These are phyloP conservation scores for Gossypium bickii DNA, from an alignment of 345 rosid genomes.

Conservation along the genomic window DNA sequence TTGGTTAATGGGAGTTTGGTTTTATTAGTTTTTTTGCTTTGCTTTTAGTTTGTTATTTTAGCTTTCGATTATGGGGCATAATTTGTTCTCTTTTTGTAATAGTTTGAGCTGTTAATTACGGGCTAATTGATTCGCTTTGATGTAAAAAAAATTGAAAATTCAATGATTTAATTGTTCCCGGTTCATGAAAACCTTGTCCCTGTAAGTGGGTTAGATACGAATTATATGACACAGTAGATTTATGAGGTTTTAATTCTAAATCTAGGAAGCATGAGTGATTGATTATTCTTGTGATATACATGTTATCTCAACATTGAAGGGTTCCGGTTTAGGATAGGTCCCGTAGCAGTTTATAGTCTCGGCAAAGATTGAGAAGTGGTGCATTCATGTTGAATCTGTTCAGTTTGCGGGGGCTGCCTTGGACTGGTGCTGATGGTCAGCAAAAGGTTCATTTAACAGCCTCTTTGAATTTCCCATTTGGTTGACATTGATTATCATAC, in stretches of 20 bases:
- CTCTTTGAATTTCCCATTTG: conserved; percentile 9
- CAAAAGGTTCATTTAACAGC: conserved; percentile 54
- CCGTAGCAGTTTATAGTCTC: conserved; percentile 32
- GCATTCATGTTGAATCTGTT: conserved; percentile 71
- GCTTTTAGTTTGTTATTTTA: neutral
- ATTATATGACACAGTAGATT: neutral
- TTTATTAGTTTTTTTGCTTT: neutral
- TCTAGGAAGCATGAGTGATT: neutral
- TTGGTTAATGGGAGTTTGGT: neutral
- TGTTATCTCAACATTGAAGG: conserved; percentile 13
- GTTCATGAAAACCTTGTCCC: neutral
- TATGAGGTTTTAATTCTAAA: neutral
- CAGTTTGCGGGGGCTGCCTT: conserved; percentile 61
- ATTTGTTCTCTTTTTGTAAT: neutral
- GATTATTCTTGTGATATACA: neutral
- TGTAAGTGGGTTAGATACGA: neutral
- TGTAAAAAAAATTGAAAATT: neutral
- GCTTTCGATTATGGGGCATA: neutral
- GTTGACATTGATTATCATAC: neutral
- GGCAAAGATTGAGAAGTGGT: conserved; percentile 48
- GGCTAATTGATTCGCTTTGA: conserved; percentile 14
- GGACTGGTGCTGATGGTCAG: conserved; percentile 55
- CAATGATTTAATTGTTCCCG: neutral
- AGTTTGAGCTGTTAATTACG: conserved; percentile 8
- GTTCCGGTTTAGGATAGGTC: conserved; percentile 59